phyloP scores from a whole-genome alignment of 1,139 yeast species.

The Zygosaccharomyces sapae region DNA sequence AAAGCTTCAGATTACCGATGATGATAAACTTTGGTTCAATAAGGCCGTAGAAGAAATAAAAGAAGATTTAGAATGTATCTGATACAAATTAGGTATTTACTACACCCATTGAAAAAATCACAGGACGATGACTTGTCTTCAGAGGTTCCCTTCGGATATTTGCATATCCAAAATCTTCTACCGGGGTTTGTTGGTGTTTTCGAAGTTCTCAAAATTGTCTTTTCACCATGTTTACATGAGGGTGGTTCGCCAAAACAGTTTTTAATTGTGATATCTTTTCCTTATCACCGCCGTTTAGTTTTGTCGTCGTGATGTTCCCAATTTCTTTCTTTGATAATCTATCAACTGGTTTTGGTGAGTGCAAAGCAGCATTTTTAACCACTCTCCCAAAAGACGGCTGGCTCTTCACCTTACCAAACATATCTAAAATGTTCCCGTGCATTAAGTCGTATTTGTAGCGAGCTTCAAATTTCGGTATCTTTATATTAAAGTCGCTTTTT shows the following conservation, averaged over 20 bases:
- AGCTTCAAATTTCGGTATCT: constrained; percentile 52
- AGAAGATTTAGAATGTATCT: constrained; percentile 15
- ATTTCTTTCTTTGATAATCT: constrained; percentile 12
- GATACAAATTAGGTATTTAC: not conserved
- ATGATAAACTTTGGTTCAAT: constrained; percentile 31
- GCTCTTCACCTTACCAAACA: constrained; percentile 39
- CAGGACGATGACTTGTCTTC: constrained; percentile 35
- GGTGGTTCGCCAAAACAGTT: constrained; percentile 43
- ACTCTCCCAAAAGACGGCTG: not conserved
- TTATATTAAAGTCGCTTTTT: not conserved
- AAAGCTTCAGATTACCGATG: constrained; percentile 18
- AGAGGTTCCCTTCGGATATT: constrained; percentile 36
- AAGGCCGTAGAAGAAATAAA: constrained; percentile 24
- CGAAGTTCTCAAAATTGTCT: constrained; percentile 49
- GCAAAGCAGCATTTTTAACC: constrained; percentile 5
- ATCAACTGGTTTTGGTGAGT: constrained; percentile 14
- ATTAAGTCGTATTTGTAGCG: constrained; percentile 48
- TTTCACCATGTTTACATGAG: constrained; percentile 47
- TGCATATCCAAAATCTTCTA: constrained; percentile 58
- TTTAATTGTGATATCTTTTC: constrained; percentile 10
- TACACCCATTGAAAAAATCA: constrained; percentile 40
- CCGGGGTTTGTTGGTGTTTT: constrained; percentile 47
- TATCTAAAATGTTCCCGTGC: constrained; percentile 48
- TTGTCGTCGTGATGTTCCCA: constrained; percentile 3
- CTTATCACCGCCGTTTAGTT: not conserved